Conservation (phyloP, 495 filamentous ascomycete genomes). For the Alectoria sarmentosa region DNA sequence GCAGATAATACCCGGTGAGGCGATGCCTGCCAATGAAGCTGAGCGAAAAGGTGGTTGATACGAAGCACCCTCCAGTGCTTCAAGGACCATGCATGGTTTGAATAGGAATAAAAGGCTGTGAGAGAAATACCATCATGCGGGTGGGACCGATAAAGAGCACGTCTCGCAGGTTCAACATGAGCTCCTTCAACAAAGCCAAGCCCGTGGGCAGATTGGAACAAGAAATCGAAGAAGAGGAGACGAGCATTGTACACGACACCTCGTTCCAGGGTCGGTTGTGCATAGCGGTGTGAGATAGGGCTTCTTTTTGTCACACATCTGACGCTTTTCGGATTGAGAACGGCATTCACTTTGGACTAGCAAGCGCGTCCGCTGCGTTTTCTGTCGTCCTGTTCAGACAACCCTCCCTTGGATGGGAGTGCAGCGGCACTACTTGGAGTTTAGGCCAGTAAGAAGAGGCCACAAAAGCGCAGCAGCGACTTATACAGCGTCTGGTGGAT, state of each 20-base stretch:
- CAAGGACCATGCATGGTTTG: not conserved
- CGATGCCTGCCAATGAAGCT: conserved; percentile 42
- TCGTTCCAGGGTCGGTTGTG: not conserved
- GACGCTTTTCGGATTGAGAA: conserved; percentile 1
- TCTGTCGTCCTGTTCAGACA: not conserved
- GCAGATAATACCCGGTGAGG: conserved; percentile 33
- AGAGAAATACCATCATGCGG: not conserved
- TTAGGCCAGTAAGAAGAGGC: not conserved
- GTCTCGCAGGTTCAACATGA: not conserved
- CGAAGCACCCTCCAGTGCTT: not conserved
- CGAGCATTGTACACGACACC: not conserved
- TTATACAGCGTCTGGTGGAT: not conserved
- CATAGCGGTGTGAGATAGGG: not conserved
- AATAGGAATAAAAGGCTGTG: not conserved
- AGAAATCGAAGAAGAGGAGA: not conserved
- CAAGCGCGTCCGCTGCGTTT: not conserved
- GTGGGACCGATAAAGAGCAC: not conserved
- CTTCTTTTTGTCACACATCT: not conserved
- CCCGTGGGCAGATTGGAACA: not conserved
- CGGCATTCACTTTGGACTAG: not conserved
- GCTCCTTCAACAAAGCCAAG: conserved; percentile 4
- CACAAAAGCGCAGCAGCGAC: not conserved
- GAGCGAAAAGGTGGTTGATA: conserved; percentile 44
- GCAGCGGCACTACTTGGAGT: not conserved
- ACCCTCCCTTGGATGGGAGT: not conserved